phyloP scores from a whole-genome alignment of 495 filamentous ascomycete species.

The Durotheca rogersii region DNA sequence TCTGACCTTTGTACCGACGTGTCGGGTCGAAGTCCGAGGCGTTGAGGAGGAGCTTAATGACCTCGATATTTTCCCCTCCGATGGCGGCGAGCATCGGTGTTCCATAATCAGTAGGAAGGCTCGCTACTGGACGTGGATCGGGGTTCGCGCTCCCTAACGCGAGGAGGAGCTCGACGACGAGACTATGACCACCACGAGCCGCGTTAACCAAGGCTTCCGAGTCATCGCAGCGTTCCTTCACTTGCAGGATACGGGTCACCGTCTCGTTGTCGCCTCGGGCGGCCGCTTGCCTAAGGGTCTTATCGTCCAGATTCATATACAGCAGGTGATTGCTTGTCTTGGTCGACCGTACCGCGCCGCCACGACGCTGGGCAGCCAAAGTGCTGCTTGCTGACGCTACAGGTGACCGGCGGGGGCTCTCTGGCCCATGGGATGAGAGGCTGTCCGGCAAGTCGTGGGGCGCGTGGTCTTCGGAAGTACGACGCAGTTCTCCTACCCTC shows the following conservation, averaged over 20 bases:
- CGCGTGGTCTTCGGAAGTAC: constrained; percentile 65
- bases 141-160: constrained; percentile 77
- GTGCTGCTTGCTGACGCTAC: constrained; percentile 43
- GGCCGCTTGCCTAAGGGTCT: constrained; percentile 78
- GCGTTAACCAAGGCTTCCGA: constrained; percentile 84
- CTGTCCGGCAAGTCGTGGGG: constrained; percentile 54
- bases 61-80: constrained; percentile 80
- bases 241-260: constrained; percentile 76
- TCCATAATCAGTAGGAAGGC: constrained; percentile 58
- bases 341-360: constrained; percentile 49
- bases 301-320: constrained; percentile 58
- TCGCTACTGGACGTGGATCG: constrained; percentile 65
- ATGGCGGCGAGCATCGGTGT: constrained; percentile 95
- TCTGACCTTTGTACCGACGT: constrained; percentile 64
- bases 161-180: constrained; percentile 80
- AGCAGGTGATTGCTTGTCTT: constrained; percentile 57
- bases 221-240: constrained; percentile 67
- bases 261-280: constrained; percentile 79
- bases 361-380: constrained; percentile 39
- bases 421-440: constrained; percentile 65
- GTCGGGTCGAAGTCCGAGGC: constrained; percentile 79
- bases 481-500: constrained; percentile 50
- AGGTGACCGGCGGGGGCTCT: constrained; percentile 66
- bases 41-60: constrained; percentile 75
- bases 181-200: constrained; percentile 86